Evolutionary conservation across 306 rosid species (phyloP).

Genomic region (Quercus bicolor): DNA sequence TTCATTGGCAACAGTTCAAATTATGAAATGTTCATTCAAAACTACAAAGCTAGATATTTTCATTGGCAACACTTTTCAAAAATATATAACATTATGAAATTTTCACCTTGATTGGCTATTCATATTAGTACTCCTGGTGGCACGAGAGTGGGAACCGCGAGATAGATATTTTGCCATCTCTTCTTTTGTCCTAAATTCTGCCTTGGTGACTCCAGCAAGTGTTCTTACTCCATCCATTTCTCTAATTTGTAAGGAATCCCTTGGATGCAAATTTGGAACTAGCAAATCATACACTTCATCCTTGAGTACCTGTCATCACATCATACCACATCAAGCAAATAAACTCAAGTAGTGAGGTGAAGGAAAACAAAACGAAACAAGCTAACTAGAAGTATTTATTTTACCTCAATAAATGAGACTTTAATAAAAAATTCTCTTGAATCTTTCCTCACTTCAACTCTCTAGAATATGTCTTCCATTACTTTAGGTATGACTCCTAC

Average conservation of each 20-base stretch:
- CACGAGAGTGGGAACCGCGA: slow-evolving; percentile 69
- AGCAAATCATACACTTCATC: slow-evolving; percentile 88
- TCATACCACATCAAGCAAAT: slow-evolving; percentile 2
- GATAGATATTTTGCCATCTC: slow-evolving; percentile 75
- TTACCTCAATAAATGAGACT: slow-evolving; percentile 88
- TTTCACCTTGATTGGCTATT: slow-evolving; percentile 83
- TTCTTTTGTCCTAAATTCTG: slow-evolving; percentile 69
- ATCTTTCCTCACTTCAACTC: slow-evolving; percentile 38
- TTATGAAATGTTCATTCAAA: too few species aligned
- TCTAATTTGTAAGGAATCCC: slow-evolving; percentile 83
- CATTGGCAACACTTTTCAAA: neutral
- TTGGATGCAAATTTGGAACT: slow-evolving; percentile 29
- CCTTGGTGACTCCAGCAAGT: slow-evolving; percentile 79
- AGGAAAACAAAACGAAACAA: neutral
- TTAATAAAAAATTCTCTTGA: slow-evolving; percentile 59
- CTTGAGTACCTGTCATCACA: slow-evolving; percentile 60
- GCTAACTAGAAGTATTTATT: neutral
- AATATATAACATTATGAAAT: neutral
- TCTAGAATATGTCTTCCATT: slow-evolving; percentile 53
- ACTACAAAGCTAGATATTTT: too few species aligned
- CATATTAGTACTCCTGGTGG: slow-evolving; percentile 88
- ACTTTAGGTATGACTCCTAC: slow-evolving; percentile 72
- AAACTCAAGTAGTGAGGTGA: neutral
- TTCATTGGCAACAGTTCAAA: too few species aligned
- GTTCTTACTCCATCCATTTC: slow-evolving; percentile 89